Evolutionary conservation across 2,329 filamentous ascomycete species (phyloP), one percentile per base, ranked within the genome.

Genomic region (Trematosphaeria pertusa): DNA sequence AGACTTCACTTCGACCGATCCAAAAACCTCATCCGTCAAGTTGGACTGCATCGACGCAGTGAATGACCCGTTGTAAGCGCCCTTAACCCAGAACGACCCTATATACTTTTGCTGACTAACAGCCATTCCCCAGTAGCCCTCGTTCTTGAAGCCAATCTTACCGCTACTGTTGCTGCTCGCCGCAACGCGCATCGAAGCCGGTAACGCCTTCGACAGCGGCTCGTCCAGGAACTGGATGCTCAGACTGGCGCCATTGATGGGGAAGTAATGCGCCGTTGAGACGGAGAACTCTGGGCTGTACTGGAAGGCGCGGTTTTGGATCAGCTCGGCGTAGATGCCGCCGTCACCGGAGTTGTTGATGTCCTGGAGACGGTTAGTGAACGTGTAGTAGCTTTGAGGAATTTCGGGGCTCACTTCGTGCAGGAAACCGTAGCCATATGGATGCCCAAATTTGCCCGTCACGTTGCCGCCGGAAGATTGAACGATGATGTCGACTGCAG

Each of bases 281-380:
- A 61, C 62, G 10, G 52, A 56, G 36, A 43, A 65, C 14, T 40
- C 38, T 43, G 34, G 52, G 50, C 60, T 65, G 49, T 75, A 77
- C 67, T 90, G 87, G 61, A 90, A 89, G 9, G 86, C 87, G 37
- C 86, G 80, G 69, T 90, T 90, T 40, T 79, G 81, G 46, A 90
- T 81, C 45, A 90, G 69, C 62, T 90, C 86, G 37, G 84, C 87
- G 63, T 90, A 89, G 52, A 89, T 81, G 4, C 87, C 87, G 17
- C 87, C 87, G 61, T 90, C 87, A 2, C 87, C 86, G 2, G 83
- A 86, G 65, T 87, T 83, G 67, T 84, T 84, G 65, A 86, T 86
- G 12, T 67, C 63, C 63, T 67, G n/a, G n/a, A n/a, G n/a, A n/a
- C n/a, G n/a, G n/a, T n/a, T n/a, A n/a, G n/a, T n/a, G n/a, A n/a